Evolutionary conservation across 352 stramenopile species (phyloP), one percentile per base, ranked within the genome.

Genomic region (Globisporangium alternatum): DNA sequence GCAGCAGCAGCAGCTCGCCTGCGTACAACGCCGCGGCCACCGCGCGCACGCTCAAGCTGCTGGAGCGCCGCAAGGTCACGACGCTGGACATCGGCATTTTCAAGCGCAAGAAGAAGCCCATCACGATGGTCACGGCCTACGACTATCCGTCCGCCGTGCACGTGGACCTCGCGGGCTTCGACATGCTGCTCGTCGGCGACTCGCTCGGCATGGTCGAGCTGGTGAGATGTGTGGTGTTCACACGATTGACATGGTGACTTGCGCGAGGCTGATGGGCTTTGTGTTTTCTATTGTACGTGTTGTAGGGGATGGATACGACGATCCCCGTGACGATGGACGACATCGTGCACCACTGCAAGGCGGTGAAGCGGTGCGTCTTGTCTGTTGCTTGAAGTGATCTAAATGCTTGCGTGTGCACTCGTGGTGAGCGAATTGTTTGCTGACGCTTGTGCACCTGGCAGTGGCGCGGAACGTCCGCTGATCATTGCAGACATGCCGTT

Each of bases 91-190:
- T 95, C 22, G 80, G 83, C 66, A 89, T 93, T 69, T 83, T 93
- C 68, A 98, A 98, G 77, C 80, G 90, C 72, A 97, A 97, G 69
- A 89, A 91, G 33, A 95, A 98, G 52, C 97, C 97, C 51, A 99
- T 99, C 64, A 98, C 92, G n/a, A 99, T 99, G 97, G 92, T 99
- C 25, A 99, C 98, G 33, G 97, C 97, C 5, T 99, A 99, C 73
- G 94, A 99, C 76, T 99, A 98, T 76, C 97, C 86, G 41, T 94
- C 82, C 12, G 96, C 97, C 0, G 84, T 99, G 44, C 97, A 99
- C 73, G 96, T 99, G n/a, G 97, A 98, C 70, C 82, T 97, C 48
- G 97, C 97, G 2, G 97, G 96, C 41, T 98, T 99, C 62, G 97
- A 99, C 71, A 90, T 99, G 5, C 64, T 99, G 39, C 81, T 99